A percentile compares a stretch with the other conserved stretches of the same genome.
Conservation (phyloP, 371 early-diverging fungal species). For the Syncephalastrum racemosum region DNA sequence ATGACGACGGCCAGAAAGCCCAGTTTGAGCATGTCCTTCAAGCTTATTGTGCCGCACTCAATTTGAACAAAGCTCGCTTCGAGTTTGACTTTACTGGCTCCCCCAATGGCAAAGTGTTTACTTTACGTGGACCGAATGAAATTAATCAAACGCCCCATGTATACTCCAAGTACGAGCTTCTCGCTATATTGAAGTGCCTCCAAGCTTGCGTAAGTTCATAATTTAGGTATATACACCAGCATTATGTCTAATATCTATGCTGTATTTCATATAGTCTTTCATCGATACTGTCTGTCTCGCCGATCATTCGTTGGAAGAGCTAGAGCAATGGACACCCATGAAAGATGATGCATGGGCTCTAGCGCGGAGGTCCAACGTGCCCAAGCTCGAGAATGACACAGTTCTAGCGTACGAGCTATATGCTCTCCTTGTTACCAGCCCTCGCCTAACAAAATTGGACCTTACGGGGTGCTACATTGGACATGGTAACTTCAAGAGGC, state of each 20-base stretch:
- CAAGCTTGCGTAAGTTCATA: conserved; percentile 31
- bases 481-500: background rate
- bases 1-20: conserved; percentile 6
- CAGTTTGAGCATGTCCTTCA: conserved; percentile 23
- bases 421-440: conserved; percentile 18
- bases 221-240: background rate
- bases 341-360: conserved; percentile 34
- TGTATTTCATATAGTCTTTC: background rate
- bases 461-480: conserved; percentile 39
- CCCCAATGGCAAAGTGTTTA: conserved; percentile 16
- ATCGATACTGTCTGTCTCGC: conserved; percentile 27
- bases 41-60: conserved; percentile 43
- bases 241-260: background rate
- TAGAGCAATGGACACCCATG: conserved; percentile 29
- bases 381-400: conserved; percentile 6
- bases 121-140: conserved; percentile 30
- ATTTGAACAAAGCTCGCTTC: conserved; percentile 38
- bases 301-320: conserved; percentile 19
- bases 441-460: conserved; percentile 25
- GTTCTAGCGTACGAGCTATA: conserved; percentile 35
- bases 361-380: background rate
- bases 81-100: conserved; percentile 18
- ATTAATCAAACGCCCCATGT: conserved; percentile 16
- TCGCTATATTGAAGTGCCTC: conserved; percentile 32
- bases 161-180: conserved; percentile 36